These are phyloP conservation scores for Pinus tabuliformis DNA, from an alignment of 75 land plant species.

Conservation along the genomic window DNA sequence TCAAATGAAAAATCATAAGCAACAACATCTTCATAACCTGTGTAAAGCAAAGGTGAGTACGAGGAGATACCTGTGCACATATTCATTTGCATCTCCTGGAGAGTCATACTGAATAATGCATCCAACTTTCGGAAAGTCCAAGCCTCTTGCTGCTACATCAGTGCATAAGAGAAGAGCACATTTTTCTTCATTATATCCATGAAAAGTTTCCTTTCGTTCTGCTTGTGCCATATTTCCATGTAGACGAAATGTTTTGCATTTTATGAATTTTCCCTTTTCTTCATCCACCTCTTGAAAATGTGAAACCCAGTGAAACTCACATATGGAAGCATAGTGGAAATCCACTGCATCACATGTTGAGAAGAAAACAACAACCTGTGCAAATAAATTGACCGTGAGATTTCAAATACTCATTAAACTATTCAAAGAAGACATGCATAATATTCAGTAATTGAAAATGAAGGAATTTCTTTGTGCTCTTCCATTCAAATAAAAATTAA, in stretches of 20 bases:
- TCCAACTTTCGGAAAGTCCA: conserved; percentile 86
- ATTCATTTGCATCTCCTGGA: conserved; percentile 94
- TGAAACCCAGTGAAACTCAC: conserved; percentile 66
- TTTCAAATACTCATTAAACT: not conserved
- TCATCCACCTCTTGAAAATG: conserved; percentile 30
- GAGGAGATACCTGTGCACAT: conserved; percentile 81
- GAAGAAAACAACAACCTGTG: conserved; percentile 89
- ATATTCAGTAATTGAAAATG: not conserved
- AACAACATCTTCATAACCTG: not conserved
- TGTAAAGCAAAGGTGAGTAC: not conserved
- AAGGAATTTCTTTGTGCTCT: not conserved
- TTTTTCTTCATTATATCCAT: conserved; percentile 58
- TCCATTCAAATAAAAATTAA: not conserved
- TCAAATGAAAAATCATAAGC: not conserved
- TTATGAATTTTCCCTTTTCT: conserved; percentile 36
- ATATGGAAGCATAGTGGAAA: conserved; percentile 72
- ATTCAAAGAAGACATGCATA: not conserved
- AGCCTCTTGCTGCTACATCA: conserved; percentile 93
- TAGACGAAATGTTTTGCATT: conserved; percentile 58
- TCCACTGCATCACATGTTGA: conserved; percentile 98
- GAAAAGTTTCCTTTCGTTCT: conserved; percentile 69
- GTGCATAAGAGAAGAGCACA: conserved; percentile 84
- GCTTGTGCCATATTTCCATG: conserved; percentile 95
- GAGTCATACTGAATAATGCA: conserved; percentile 96
- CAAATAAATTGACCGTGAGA: not conserved